A percentile compares a stretch with the other conserved stretches of the same genome.
These are phyloP conservation scores for Solanum medicagineum DNA, from an alignment of 257 asterid species.

Conservation along the genomic window DNA sequence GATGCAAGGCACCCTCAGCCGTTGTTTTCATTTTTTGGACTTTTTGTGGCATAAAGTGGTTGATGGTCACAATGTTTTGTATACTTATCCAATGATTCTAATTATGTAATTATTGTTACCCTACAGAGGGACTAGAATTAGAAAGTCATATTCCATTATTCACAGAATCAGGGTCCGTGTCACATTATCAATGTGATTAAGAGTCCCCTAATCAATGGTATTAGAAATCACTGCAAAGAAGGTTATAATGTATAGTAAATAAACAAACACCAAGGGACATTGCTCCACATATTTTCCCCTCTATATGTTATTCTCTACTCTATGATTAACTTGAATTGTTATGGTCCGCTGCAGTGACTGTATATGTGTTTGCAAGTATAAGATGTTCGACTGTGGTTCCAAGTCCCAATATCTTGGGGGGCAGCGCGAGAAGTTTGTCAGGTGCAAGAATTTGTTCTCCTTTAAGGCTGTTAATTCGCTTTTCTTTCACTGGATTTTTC, in stretches of 20 bases:
- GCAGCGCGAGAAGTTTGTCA: conserved; percentile 78
- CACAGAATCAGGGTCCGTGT: neutral
- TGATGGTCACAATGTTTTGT: neutral
- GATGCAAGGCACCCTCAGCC: neutral
- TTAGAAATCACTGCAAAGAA: neutral
- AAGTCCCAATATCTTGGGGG: conserved; percentile 59
- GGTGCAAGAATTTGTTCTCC: conserved; percentile 29
- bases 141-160: neutral
- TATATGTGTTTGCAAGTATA: conserved; percentile 17
- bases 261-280: neutral
- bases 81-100: neutral
- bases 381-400: conserved; percentile 75
- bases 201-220: neutral
- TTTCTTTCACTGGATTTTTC: neutral
- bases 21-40: neutral
- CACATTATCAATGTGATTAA: neutral
- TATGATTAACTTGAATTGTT: neutral
- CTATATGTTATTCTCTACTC: neutral
- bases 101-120: neutral
- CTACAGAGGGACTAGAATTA: neutral
- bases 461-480: neutral
- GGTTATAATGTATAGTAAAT: neutral
- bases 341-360: conserved; percentile 32
- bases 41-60: neutral
- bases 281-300: neutral